phyloP scores from a whole-genome alignment of 495 filamentous ascomycete species.

The Penicillium subrubescens region DNA sequence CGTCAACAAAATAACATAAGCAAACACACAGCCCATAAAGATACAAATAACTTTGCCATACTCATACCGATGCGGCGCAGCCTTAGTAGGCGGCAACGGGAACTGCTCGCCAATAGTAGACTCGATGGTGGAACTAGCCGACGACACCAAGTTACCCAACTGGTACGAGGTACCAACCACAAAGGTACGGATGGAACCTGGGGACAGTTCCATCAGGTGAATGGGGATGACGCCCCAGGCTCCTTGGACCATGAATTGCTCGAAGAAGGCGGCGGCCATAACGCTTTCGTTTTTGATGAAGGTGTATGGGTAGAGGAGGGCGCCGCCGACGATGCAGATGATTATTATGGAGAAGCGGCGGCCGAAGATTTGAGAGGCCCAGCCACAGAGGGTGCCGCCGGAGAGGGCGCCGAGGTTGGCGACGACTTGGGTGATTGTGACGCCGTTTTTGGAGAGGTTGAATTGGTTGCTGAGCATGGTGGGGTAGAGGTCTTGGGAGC shows the following conservation, averaged over 20 bases:
- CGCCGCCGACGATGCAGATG: conserved; percentile 75
- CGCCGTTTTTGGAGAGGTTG: conserved; percentile 66
- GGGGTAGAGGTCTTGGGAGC: conserved; percentile 89
- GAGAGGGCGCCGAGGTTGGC: conserved; percentile 80
- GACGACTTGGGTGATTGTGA: conserved; percentile 83
- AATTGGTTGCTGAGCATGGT: conserved; percentile 81
- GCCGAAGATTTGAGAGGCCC: conserved; percentile 78
- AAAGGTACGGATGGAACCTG: conserved; percentile 80
- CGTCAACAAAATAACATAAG: conserved; percentile 74
- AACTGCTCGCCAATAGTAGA: conserved; percentile 80
- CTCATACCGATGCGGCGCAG: conserved; percentile 59
- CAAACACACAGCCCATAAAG: conserved; percentile 91
- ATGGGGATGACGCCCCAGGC: conserved; percentile 86
- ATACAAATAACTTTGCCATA: conserved; percentile 93
- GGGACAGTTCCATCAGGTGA: conserved; percentile 85
- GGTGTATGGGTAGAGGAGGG: conserved; percentile 79
- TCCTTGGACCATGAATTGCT: conserved; percentile 88
- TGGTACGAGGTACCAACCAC: conserved; percentile 84
- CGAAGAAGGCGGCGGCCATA: conserved; percentile 86
- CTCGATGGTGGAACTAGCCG: conserved; percentile 81
- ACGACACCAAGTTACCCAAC: conserved; percentile 80
- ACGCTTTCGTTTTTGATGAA: conserved; percentile 62
- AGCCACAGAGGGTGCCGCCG: conserved; percentile 78
- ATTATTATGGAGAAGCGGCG: conserved; percentile 80
- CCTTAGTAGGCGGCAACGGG: conserved; percentile 62